These are phyloP conservation scores for Hanseniaspora hatyaiensis DNA, from an alignment of 805 yeast genomes.

Conservation along the genomic window DNA sequence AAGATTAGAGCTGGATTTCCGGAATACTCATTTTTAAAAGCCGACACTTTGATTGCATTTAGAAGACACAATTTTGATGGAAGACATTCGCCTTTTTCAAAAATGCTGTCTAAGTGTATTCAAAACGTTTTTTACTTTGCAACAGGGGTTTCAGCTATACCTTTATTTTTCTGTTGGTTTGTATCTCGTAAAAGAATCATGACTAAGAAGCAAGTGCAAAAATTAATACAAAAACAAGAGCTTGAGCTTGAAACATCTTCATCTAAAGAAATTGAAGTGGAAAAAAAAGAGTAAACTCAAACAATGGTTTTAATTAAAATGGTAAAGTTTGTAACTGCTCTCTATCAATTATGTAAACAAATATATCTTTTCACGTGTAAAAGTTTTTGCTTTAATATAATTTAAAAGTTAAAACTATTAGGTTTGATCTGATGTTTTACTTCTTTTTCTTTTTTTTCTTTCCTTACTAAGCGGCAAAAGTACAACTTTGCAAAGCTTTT, in stretches of 20 bases:
- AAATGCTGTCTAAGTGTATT: constrained; percentile 19
- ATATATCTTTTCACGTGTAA: too few species aligned
- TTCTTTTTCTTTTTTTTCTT: too few species aligned
- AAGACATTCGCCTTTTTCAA: constrained; percentile 18
- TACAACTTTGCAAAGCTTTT: too few species aligned
- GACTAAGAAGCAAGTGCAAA: constrained; percentile 1
- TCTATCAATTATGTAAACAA: too few species aligned
- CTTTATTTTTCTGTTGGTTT: constrained; percentile 20
- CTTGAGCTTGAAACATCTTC: background rate
- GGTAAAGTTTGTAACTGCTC: too few species aligned
- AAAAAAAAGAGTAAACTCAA: background rate
- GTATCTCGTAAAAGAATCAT: constrained; percentile 19
- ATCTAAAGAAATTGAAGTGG: background rate
- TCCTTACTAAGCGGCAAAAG: too few species aligned
- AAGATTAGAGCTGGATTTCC: constrained; percentile 16
- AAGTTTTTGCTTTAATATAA: too few species aligned
- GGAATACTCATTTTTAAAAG: constrained; percentile 16
- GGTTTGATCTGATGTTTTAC: too few species aligned
- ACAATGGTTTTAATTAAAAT: background rate
- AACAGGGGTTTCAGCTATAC: constrained; percentile 19
- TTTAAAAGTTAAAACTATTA: too few species aligned
- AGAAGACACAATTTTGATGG: constrained; percentile 23
- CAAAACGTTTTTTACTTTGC: constrained; percentile 24
- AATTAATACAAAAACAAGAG: background rate
- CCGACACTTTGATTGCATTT: constrained; percentile 20